Conservation (phyloP, 1,139 yeast genomes). For the Blastobotrys elegans region DNA sequence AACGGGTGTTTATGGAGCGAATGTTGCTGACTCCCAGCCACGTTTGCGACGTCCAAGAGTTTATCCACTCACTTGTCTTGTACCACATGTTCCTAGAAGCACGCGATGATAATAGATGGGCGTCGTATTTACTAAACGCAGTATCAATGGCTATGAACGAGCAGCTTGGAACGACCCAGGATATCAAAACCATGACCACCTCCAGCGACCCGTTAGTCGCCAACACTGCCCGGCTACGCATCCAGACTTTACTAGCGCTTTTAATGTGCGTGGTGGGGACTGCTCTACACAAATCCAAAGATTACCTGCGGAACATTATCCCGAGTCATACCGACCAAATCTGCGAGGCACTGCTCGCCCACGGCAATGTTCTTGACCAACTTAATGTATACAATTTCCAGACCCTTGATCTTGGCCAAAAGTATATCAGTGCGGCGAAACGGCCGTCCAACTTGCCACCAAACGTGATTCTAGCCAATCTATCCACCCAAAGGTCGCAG, state of each 20-base stretch:
- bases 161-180: too few relatives aligned
- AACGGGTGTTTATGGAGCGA: slow-evolving; percentile 3
- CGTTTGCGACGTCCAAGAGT: neutral
- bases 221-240: slow-evolving; percentile 4
- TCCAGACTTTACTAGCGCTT: slow-evolving; percentile 7
- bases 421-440: neutral
- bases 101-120: slow-evolving; percentile 1
- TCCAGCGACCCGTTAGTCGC: too few relatives aligned
- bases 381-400: slow-evolving; percentile 1
- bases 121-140: slow-evolving; percentile 3
- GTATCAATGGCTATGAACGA: too few relatives aligned
- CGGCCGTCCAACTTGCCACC: neutral
- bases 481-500: neutral
- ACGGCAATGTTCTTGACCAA: slow-evolving; percentile 6
- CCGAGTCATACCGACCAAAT: slow-evolving; percentile 1
- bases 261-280: slow-evolving; percentile 6
- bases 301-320: slow-evolving; percentile 2
- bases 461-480: neutral
- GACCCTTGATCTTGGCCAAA: neutral
- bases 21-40: neutral
- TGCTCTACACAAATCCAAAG: slow-evolving; percentile 9
- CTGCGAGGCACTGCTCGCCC: slow-evolving; percentile 7
- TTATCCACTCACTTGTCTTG: slow-evolving; percentile 6
- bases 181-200: too few relatives aligned
- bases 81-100: slow-evolving; percentile 12